Conservation (phyloP, 2,329 filamentous ascomycete species). For the Neopestalotiopsis sp. region DNA sequence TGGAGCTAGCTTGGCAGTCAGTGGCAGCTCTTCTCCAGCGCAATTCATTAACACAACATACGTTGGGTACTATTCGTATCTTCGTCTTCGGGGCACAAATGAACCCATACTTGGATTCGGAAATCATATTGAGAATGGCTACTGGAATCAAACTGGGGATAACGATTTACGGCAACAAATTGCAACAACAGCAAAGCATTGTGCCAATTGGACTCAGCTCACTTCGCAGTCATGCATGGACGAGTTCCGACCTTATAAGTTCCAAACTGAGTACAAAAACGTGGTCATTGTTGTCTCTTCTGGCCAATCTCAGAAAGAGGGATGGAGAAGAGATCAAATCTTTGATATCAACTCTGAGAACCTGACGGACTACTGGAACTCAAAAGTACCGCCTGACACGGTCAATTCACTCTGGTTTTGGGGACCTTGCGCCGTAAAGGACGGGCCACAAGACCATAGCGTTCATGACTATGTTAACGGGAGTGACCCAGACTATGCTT, state of each 20-base stretch:
- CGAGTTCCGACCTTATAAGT: not conserved
- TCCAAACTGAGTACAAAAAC: not conserved
- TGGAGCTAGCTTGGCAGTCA: not conserved
- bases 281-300: not conserved
- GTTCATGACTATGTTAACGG: not conserved
- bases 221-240: not conserved
- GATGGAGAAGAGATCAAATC: not conserved
- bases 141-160: not conserved
- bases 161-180: not conserved
- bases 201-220: not conserved
- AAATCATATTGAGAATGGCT: no score
- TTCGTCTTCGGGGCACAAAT: no score
- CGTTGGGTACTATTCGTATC: no score
- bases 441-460: not conserved
- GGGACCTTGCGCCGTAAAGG: not conserved
- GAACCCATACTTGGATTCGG: no score
- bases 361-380: not conserved
- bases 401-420: constrained; percentile 4
- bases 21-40: not conserved
- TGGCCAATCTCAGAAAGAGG: not conserved
- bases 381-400: not conserved
- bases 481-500: not conserved
- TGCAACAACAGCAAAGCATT: not conserved
- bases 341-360: not conserved
- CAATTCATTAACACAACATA: not conserved